Base-by-base conservation (phyloP, 331 rosid species). In the Arachis monticola region DNA sequence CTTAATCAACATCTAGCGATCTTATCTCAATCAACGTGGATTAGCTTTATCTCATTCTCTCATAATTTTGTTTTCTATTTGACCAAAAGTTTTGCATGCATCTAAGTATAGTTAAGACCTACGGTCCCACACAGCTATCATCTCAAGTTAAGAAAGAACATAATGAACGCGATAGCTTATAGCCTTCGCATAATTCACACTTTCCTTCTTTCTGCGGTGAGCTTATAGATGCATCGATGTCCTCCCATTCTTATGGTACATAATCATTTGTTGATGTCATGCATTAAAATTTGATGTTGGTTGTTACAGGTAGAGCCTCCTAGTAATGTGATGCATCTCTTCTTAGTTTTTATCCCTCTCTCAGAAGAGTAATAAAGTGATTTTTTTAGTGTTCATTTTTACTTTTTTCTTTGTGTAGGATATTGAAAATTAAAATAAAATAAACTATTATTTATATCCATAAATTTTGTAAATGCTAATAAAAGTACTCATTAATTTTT, bases 181-280 rank as follows among this genome's bases (percentile, higher is more conserved):
- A 44, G 60, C 47, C 41, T 66, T 65, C 32, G 52, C 51, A 35
- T 35, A 10, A 66, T 12, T 73, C 12, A 51, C 31, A 2, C 57
- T 11, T 14, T 11, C 1, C 2, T 14, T 12, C 35, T 63, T 3
- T 3, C 47, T 41, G 59, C 9, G 42, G 10, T 11, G 14, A 22
- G 10, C 8, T 41, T 41, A 6, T 41, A 11, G 63, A 69, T 62
- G 72, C 32, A 41, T 57, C 8, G 70, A 17, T 22, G 41, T 41
- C 60, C 47, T 22, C 60, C 50, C 65, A 59, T 27, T 31, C 12
- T 48, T 9, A 59, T 51, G 67, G 70, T 79, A 42, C 66, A 67
- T 51, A 50, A 41, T 62, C 53, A 59, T 59, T 72, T 50, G 58
- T 72, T 13, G 27, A 73, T 81, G 66, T 60, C 70, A 69, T 64